phyloP scores from a whole-genome alignment of 1,139 yeast species.

The Pichia norvegensis region DNA sequence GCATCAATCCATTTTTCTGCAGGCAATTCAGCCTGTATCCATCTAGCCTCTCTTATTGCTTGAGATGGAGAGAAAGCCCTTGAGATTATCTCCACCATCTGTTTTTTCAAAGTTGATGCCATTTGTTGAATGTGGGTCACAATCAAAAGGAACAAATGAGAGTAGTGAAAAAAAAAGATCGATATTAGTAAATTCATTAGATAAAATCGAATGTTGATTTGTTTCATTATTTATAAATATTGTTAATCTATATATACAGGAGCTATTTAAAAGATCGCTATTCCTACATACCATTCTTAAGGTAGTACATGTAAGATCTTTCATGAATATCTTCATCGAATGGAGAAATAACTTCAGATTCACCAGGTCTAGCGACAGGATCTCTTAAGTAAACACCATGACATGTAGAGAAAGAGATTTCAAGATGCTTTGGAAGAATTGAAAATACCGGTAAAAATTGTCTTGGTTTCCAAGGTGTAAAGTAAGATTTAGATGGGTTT shows the following conservation, averaged over 20 bases:
- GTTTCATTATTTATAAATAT: neutral
- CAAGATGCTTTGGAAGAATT: slow-evolving; percentile 84
- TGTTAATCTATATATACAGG: neutral
- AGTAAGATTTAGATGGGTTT: slow-evolving; percentile 70
- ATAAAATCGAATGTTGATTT: no score
- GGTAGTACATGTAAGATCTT: slow-evolving; percentile 93
- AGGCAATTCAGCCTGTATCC: slow-evolving; percentile 40
- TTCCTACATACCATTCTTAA: slow-evolving; percentile 60
- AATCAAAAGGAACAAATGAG: no score
- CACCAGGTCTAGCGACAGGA: slow-evolving; percentile 96
- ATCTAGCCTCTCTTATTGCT: slow-evolving; percentile 39
- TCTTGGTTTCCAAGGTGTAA: slow-evolving; percentile 96
- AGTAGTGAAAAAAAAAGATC: no score
- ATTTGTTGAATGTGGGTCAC: no score
- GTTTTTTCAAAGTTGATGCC: neutral
- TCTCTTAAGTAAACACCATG: slow-evolving; percentile 93
- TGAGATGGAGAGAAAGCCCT: slow-evolving; percentile 19
- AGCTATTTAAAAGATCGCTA: slow-evolving; percentile 12
- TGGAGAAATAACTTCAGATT: slow-evolving; percentile 91
- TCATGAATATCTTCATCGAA: slow-evolving; percentile 79
- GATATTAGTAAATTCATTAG: no score
- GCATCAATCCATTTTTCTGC: slow-evolving; percentile 26
- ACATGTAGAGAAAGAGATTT: slow-evolving; percentile 81
- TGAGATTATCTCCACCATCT: slow-evolving; percentile 3
- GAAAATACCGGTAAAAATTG: slow-evolving; percentile 92